Evolutionary conservation across 1,139 yeast genomes (phyloP), one percentile per base, ranked within the genome.

Genomic region (Suhomyces coccinellae): DNA sequence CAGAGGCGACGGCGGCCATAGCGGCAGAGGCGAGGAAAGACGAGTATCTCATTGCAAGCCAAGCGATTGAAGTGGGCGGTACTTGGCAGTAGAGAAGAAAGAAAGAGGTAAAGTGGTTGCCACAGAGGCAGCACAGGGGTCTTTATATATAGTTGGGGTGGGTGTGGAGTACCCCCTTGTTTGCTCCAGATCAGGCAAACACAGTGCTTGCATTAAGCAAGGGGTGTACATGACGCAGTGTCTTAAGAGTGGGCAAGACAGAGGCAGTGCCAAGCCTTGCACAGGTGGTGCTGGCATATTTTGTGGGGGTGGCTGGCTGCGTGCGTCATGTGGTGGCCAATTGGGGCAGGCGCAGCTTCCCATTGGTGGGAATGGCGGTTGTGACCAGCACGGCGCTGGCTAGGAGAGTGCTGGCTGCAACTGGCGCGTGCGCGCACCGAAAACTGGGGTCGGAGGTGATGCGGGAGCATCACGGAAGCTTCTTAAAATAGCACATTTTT

Each of bases 1-100:
- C 80, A 62, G 81, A 48, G 49, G 85, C 73, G 38, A 76, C 54
- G 45, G 79, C 69, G 43, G 78, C 73, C 46, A 82, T 59, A 38
- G 68, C 53, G 20, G 63, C 56, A 43, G 68, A 53, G 52, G 66
- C 56, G 45, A 66, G 49, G 41, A 55, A 49, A 32, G 59, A 45
- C 33, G 66, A 52, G 55, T 65, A 65, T 52, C 62, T 67, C 74
- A 69, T 69, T 43, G 40, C 48, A 4, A 33, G 15, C 24, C 24
- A 3, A 26, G 29, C 29, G 29, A 26, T 26, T 10, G 29, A 5
- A 26, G n/a, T n/a, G n/a, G n/a, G 29, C 29, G 6, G n/a, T n/a
- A 10, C 29, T 26, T 26, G n/a, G 29, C 29, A 6, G 6, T 10
- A 20, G 42, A 38, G 13, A 33, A 26, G 34, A 29, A 28, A 5